Conservation (phyloP, 768 basidiomycete genomes). For the Mycena metata region DNA sequence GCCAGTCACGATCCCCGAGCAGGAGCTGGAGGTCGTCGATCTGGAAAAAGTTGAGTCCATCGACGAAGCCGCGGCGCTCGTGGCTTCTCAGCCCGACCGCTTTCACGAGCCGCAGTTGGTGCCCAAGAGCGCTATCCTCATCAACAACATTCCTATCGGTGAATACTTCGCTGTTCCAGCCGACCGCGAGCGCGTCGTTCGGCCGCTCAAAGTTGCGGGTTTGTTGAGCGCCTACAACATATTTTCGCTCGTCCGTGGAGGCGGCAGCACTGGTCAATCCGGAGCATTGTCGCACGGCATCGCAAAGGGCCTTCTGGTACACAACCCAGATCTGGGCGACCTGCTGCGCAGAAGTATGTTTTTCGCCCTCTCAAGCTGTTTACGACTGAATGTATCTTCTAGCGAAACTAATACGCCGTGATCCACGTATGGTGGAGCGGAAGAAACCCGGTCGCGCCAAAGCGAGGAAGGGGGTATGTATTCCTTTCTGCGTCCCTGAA, state of each 20-base stretch:
- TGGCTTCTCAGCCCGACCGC: slow-evolving; percentile 34
- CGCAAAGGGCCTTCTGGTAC: slow-evolving; percentile 79
- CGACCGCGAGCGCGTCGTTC: slow-evolving; percentile 86
- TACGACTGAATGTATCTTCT: slow-evolving; percentile 30
- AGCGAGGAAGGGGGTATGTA: slow-evolving; percentile 90
- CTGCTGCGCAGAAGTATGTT: slow-evolving; percentile 81
- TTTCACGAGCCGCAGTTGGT: slow-evolving; percentile 47
- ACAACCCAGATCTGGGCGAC: slow-evolving; percentile 73
- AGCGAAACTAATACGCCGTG: slow-evolving; percentile 91
- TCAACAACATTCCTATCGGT: slow-evolving; percentile 87
- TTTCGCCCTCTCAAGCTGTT: slow-evolving; percentile 3
- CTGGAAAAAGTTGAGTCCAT: slow-evolving; percentile 44
- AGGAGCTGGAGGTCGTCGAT: slow-evolving; percentile 37
- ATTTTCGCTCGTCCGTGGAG: slow-evolving; percentile 83
- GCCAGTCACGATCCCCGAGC: slow-evolving; percentile 51
- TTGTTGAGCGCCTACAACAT: slow-evolving; percentile 87
- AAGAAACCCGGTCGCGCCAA: slow-evolving; percentile 96
- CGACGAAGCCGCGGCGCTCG: slow-evolving; percentile 33
- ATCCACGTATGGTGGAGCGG: slow-evolving; percentile 98
- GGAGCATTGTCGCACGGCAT: slow-evolving; percentile 87
- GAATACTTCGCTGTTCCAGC: slow-evolving; percentile 81
- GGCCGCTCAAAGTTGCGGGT: slow-evolving; percentile 88
- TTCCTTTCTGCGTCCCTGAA: slow-evolving; percentile 18
- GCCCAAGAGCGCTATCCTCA: slow-evolving; percentile 75
- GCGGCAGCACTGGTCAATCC: slow-evolving; percentile 94